A percentile compares a stretch with the other conserved stretches of the same genome.
phyloP scores from a whole-genome alignment of 768 basidiomycete genomes.

The Terana coerulea region DNA sequence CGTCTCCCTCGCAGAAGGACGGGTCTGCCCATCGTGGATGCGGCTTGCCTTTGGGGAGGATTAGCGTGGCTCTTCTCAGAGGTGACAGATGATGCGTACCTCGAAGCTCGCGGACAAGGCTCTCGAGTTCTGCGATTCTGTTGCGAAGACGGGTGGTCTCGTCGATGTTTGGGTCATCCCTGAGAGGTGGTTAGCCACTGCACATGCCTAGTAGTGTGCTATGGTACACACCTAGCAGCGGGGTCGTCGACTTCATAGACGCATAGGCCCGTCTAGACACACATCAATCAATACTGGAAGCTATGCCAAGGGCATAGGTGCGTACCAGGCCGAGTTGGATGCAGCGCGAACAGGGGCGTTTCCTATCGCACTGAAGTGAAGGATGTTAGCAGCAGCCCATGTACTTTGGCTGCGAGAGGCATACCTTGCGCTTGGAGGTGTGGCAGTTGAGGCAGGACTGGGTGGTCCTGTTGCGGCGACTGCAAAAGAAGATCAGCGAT shows the following conservation, averaged over 20 bases:
- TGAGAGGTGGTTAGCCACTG: slow-evolving; percentile 26
- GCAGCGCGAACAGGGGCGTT: slow-evolving; percentile 86
- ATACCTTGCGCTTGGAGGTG: slow-evolving; percentile 89
- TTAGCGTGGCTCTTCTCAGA: neutral
- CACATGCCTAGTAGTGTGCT: neutral
- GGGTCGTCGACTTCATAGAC: slow-evolving; percentile 95
- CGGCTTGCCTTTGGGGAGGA: slow-evolving; percentile 62
- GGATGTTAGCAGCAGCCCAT: too few relatives aligned
- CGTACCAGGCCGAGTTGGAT: slow-evolving; percentile 82
- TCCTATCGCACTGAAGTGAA: slow-evolving; percentile 73
- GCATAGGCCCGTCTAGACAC: slow-evolving; percentile 86
- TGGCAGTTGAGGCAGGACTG: slow-evolving; percentile 88
- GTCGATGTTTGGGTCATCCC: slow-evolving; percentile 85
- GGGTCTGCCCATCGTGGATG: slow-evolving; percentile 85
- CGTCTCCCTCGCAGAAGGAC: slow-evolving; percentile 75
- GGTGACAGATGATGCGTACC: slow-evolving; percentile 38
- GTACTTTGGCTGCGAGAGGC: slow-evolving; percentile 20
- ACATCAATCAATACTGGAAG: slow-evolving; percentile 14
- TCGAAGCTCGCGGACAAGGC: slow-evolving; percentile 83
- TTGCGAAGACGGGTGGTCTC: slow-evolving; percentile 83
- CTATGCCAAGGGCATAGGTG: neutral
- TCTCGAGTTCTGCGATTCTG: slow-evolving; percentile 90
- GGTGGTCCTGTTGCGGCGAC: slow-evolving; percentile 88
- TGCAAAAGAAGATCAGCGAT: slow-evolving; percentile 51
- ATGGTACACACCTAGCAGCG: slow-evolving; percentile 54